Base-by-base conservation (phyloP, 441 rosid species). In the Raphanus hybrid region DNA sequence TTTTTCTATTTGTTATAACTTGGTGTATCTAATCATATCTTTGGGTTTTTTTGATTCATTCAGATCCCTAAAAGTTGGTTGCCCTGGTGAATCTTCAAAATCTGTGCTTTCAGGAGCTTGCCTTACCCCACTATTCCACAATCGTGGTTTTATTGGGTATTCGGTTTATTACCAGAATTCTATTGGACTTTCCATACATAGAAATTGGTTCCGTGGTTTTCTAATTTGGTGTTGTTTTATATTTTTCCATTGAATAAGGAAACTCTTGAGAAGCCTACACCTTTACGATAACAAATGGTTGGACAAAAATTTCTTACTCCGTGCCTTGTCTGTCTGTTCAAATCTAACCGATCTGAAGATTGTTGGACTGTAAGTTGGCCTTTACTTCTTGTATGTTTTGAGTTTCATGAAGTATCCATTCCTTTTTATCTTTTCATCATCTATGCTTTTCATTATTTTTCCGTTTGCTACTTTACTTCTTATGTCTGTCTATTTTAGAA, bases 321-420 rank as follows among this genome's bases (percentile, higher is more conserved):
- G 35, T 75, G 94, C 87, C 64, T 82, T 93, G 70, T 79, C 91
- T 70, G 86, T 85, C 23, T 91, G 97, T 80, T 85, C 87, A 11
- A 85, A 88, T 71, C 84, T 93, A 35, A 84, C 86, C 69, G 96
- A 93, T 76, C 86, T 93, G 70, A 94, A 89, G 85, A 86, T 93
- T 63, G 89, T 88, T 84, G 89, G 93, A 88, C 81, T 93, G 97
- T 91, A 87, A 89, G 98, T 85, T 82, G 27, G 26, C 26, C 26
- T 0, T 23, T 23, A 23, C 26, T 23, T 23, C 26, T 23, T 23
- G 26, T 23, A 23, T 23, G 26, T 23, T 23, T 23, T 23, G 26
- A 23, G 2, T 23, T 23, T 23, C 26, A 2, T 23, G 2, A 23
- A 29, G 34, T 29, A 6, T 29, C 34, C 34, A 5, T 34, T 34